Conservation (phyloP, 2,329 filamentous ascomycete species). For the Cladosporium sp. region DNA sequence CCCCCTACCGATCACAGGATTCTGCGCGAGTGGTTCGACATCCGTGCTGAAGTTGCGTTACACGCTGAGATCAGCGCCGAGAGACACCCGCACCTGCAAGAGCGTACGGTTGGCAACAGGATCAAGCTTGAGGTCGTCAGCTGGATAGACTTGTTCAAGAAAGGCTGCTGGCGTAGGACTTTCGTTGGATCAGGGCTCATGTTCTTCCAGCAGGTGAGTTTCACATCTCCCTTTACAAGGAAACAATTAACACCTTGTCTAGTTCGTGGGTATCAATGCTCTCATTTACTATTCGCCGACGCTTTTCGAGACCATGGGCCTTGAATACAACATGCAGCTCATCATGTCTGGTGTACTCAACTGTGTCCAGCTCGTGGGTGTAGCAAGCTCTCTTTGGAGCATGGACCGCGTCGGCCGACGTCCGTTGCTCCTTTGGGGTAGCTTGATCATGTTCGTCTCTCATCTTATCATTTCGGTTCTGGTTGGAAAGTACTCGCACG, state of each 20-base stretch:
- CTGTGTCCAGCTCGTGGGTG: constrained; percentile 44
- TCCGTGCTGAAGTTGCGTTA: constrained; percentile 56
- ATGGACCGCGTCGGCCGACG: constrained; percentile 47
- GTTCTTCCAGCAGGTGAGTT: constrained; percentile 57
- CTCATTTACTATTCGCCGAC: constrained; percentile 53
- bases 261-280: constrained; percentile 45
- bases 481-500: constrained; percentile 52
- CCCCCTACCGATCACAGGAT: constrained; percentile 52
- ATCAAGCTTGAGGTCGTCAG: constrained; percentile 47
- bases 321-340: constrained; percentile 39
- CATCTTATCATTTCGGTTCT: constrained; percentile 55
- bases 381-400: constrained; percentile 43
- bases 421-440: constrained; percentile 44
- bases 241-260: not conserved
- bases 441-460: constrained; percentile 49
- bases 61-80: constrained; percentile 47
- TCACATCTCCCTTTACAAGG: not conserved
- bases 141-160: constrained; percentile 52
- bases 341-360: constrained; percentile 47
- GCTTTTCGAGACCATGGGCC: constrained; percentile 45
- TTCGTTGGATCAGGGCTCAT: constrained; percentile 54
- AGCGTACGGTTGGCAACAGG: constrained; percentile 28
- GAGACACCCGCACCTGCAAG: constrained; percentile 38
- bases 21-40: constrained; percentile 54
- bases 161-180: constrained; percentile 49